These are phyloP conservation scores for Grosmannia clavigera DNA, from an alignment of 2,329 filamentous ascomycete genomes.

Conservation along the genomic window DNA sequence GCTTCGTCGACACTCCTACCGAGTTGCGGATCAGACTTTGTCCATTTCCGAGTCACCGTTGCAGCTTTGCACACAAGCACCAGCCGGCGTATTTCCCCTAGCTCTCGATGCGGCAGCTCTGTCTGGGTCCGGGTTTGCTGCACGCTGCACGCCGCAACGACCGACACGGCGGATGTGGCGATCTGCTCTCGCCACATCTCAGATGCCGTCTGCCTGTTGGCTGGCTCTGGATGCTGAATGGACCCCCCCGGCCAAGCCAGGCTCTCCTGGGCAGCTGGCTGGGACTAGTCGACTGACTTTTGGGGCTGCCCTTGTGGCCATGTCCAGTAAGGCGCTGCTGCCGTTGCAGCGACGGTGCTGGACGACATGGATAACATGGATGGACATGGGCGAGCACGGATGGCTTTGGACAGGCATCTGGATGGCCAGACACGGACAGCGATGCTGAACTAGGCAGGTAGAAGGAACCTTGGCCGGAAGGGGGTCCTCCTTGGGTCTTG, in stretches of 20 bases:
- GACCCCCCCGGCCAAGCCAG: background rate
- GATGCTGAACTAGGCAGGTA: constrained; percentile 7
- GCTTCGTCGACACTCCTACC: too few species aligned
- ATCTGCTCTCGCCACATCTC: background rate
- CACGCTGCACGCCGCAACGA: too few species aligned
- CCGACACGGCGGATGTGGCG: background rate
- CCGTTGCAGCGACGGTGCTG: background rate
- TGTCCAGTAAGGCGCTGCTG: background rate
- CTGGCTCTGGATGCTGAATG: background rate
- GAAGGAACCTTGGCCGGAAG: background rate
- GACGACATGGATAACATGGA: background rate
- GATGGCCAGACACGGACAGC: background rate
- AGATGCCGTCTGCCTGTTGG: background rate
- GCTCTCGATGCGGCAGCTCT: too few species aligned
- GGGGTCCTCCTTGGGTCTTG: background rate
- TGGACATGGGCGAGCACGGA: too few species aligned
- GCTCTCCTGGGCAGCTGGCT: background rate
- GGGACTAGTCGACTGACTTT: background rate
- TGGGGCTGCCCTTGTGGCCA: background rate
- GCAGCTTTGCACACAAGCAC: background rate
- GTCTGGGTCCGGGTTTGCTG: too few species aligned
- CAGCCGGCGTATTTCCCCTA: too few species aligned
- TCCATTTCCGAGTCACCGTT: too few species aligned
- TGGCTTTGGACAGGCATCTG: too few species aligned
- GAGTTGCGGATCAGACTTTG: too few species aligned